Evolutionary conservation across 495 filamentous ascomycete genomes (phyloP).

Genomic region (Penicillium psychrofluorescens): DNA sequence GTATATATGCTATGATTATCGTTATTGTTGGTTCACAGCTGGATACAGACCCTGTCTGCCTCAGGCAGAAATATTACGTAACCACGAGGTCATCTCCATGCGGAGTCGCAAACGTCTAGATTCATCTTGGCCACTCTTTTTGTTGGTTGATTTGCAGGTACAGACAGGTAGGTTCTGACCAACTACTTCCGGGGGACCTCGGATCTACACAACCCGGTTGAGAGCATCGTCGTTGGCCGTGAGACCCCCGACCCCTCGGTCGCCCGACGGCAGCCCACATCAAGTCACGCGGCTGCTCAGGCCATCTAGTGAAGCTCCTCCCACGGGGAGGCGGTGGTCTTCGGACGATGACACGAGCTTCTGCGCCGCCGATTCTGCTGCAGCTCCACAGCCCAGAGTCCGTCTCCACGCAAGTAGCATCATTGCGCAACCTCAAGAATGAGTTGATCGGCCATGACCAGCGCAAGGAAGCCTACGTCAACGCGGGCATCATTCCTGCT

Average conservation of each 20-base stretch:
- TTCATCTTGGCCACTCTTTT: no score
- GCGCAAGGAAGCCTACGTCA: slow-evolving; percentile 71
- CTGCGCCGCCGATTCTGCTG: slow-evolving; percentile 48
- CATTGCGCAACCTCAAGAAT: slow-evolving; percentile 73
- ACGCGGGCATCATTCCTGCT: slow-evolving; percentile 58
- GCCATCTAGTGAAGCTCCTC: slow-evolving; percentile 1
- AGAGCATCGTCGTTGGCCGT: background rate
- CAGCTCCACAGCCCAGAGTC: slow-evolving; percentile 56
- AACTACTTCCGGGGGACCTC: no score
- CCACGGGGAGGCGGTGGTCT: slow-evolving; percentile 25
- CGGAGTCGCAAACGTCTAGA: slow-evolving; percentile 6
- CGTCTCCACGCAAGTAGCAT: slow-evolving; percentile 51
- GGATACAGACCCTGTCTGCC: background rate
- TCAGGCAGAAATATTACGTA: slow-evolving; percentile 4
- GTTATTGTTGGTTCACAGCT: no score
- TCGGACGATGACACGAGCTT: slow-evolving; percentile 41
- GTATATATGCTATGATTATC: no score
- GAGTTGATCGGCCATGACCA: slow-evolving; percentile 83
- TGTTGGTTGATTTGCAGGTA: no score
- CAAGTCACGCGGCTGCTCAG: background rate
- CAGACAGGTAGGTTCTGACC: no score
- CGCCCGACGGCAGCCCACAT: slow-evolving; percentile 4
- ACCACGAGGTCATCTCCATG: slow-evolving; percentile 9
- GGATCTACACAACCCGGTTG: no score
- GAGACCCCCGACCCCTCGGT: slow-evolving; percentile 2